These are phyloP conservation scores for Cladophialophora bantiana DNA, from an alignment of 2,329 filamentous ascomycete species.

Conservation along the genomic window DNA sequence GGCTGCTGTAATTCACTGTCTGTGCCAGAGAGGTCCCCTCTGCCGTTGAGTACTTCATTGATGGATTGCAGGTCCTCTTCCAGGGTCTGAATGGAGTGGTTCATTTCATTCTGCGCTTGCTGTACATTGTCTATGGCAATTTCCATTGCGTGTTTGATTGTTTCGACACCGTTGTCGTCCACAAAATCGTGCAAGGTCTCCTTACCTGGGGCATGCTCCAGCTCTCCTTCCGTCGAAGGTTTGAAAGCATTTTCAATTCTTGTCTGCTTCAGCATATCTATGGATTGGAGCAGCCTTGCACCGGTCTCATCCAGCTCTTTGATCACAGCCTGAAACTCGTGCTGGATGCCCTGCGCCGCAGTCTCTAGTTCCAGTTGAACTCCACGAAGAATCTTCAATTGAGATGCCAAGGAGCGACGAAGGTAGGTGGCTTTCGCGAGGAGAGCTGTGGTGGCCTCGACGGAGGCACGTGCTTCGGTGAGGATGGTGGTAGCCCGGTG, in stretches of 20 bases:
- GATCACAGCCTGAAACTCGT: slow-evolving; percentile 58
- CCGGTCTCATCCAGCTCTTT: slow-evolving; percentile 66
- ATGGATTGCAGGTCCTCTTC: slow-evolving; percentile 75
- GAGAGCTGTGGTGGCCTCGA: slow-evolving; percentile 80
- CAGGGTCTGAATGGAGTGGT: slow-evolving; percentile 67
- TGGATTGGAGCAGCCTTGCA: slow-evolving; percentile 61
- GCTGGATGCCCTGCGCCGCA: slow-evolving; percentile 50
- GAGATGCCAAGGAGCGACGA: slow-evolving; percentile 63
- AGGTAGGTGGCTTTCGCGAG: slow-evolving; percentile 74
- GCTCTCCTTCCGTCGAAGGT: slow-evolving; percentile 3
- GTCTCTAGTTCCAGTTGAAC: slow-evolving; percentile 54
- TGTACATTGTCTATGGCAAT: slow-evolving; percentile 67
- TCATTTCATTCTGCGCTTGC: slow-evolving; percentile 65
- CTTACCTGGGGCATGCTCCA: slow-evolving; percentile 44
- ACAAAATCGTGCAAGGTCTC: slow-evolving; percentile 72
- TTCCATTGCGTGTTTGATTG: slow-evolving; percentile 63
- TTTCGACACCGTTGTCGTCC: slow-evolving; percentile 67
- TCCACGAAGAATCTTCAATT: slow-evolving; percentile 53
- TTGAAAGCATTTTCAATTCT: slow-evolving; percentile 65
- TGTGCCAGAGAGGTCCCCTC: slow-evolving; percentile 38
- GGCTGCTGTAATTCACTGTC: slow-evolving; percentile 44
- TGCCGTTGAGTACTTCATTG: slow-evolving; percentile 59
- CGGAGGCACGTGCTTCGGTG: slow-evolving; percentile 72
- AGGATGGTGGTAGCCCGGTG: slow-evolving; percentile 88
- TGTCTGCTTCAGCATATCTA: slow-evolving; percentile 63